phyloP scores from a whole-genome alignment of 2,329 filamentous ascomycete species.

The Aspergillus ruber region DNA sequence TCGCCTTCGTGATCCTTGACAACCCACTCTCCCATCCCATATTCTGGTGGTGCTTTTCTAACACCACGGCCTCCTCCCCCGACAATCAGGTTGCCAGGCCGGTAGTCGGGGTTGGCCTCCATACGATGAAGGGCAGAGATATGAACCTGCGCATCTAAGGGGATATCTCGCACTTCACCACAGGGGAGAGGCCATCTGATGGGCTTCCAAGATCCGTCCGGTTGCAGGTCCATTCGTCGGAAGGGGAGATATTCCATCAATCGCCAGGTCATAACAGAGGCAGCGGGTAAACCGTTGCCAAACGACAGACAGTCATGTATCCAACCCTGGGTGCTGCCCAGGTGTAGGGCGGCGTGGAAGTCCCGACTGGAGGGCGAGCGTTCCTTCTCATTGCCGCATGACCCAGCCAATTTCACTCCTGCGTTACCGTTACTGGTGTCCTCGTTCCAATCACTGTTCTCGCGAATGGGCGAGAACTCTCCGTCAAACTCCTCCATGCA shows the following conservation, averaged over 20 bases:
- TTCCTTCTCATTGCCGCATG: constrained; percentile 14
- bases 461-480: constrained; percentile 29
- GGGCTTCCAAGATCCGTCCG: constrained; percentile 69
- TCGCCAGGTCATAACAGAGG: constrained; percentile 62
- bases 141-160: constrained; percentile 63
- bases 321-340: constrained; percentile 46
- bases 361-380: constrained; percentile 23
- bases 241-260: constrained; percentile 79
- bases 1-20: constrained; percentile 60
- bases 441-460: constrained; percentile 8
- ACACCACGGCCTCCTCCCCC: constrained; percentile 70
- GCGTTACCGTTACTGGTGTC: constrained; percentile 4
- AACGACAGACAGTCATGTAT: constrained; percentile 69
- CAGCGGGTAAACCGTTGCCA: constrained; percentile 49
- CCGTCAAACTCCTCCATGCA: constrained; percentile 47
- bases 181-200: constrained; percentile 74
- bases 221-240: constrained; percentile 68
- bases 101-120: constrained; percentile 56
- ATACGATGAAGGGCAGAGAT: constrained; percentile 68
- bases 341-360: constrained; percentile 56
- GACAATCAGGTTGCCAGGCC: constrained; percentile 72
- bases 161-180: constrained; percentile 72
- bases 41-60: constrained; percentile 52
- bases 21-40: constrained; percentile 68
- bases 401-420: constrained; percentile 3